These are phyloP conservation scores for Candida awuae DNA, from an alignment of 805 yeast species.

Conservation along the genomic window DNA sequence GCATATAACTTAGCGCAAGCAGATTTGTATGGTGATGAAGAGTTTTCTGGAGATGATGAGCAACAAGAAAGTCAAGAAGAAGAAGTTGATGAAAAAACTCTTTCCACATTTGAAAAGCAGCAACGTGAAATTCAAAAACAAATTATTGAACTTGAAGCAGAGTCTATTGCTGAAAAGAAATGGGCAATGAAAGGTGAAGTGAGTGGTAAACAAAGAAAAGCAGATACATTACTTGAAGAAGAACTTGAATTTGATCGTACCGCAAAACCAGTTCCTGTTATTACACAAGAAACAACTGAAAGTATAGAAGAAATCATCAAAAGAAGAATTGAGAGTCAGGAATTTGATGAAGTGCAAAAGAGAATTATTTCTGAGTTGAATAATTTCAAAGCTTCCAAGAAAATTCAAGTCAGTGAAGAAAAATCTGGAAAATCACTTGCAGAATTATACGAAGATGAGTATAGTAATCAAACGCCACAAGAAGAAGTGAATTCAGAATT, in stretches of 20 bases:
- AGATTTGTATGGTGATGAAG: constrained; percentile 48
- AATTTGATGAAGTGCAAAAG: constrained; percentile 80
- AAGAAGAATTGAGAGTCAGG: constrained; percentile 63
- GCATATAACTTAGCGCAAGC: constrained; percentile 54
- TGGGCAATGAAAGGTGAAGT: constrained; percentile 97
- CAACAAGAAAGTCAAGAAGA: constrained; percentile 11
- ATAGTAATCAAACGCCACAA: constrained; percentile 34
- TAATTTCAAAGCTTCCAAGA: constrained; percentile 45
- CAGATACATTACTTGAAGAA: constrained; percentile 75
- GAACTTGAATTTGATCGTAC: constrained; percentile 86
- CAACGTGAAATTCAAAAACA: constrained; percentile 70
- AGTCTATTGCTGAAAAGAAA: constrained; percentile 80
- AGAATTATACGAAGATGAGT: constrained; percentile 85
- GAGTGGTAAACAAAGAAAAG: constrained; percentile 68
- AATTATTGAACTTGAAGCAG: constrained; percentile 72
- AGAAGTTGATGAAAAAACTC: constrained; percentile 30
- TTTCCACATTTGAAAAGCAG: constrained; percentile 78
- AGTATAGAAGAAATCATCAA: constrained; percentile 82
- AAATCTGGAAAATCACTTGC: constrained; percentile 86
- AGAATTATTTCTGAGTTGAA: constrained; percentile 61
- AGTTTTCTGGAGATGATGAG: constrained; percentile 26
- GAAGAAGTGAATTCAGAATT: constrained; percentile 50
- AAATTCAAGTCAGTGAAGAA: constrained; percentile 67
- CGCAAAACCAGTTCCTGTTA: constrained; percentile 92
- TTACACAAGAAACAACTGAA: constrained; percentile 83